Percentiles rank a stretch among this genome's conserved stretches.
These are phyloP conservation scores for Triticum aestivum DNA, from an alignment of 176 grass and related monocot species.

Conservation along the genomic window DNA sequence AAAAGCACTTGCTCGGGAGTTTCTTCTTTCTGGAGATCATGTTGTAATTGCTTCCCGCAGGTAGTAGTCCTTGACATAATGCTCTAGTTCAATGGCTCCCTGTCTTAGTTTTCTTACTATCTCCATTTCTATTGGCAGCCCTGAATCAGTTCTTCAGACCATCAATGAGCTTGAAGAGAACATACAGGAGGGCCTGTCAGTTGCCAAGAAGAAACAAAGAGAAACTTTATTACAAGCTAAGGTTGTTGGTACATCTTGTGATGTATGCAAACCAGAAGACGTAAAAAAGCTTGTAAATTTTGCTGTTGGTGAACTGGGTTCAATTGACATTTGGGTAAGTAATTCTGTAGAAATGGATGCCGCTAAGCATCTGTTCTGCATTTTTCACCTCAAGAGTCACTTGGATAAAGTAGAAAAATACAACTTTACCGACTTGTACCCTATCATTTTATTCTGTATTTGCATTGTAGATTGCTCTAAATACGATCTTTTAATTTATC, in stretches of 20 bases:
- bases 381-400: not conserved
- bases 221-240: slow-evolving; percentile 68
- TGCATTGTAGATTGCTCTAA: not conserved
- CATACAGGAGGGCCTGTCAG: slow-evolving; percentile 63
- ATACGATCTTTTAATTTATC: slow-evolving; percentile 37
- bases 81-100: not conserved
- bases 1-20: slow-evolving; percentile 97
- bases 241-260: slow-evolving; percentile 84
- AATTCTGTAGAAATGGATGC: slow-evolving; percentile 11
- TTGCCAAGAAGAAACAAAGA: slow-evolving; percentile 75
- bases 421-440: not conserved
- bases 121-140: slow-evolving; percentile 59
- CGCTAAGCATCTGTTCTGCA: not conserved
- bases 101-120: slow-evolving; percentile 42
- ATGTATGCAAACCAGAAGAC: slow-evolving; percentile 97
- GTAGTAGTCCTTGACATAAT: slow-evolving; percentile 39
- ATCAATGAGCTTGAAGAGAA: slow-evolving; percentile 84
- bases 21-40: slow-evolving; percentile 96
- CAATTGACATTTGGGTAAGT: slow-evolving; percentile 97
- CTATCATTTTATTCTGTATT: slow-evolving; percentile 19
- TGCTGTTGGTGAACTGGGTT: slow-evolving; percentile 69
- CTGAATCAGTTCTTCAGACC: slow-evolving; percentile 85
- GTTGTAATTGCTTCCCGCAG: slow-evolving; percentile 95
- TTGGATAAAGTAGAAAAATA: not conserved
- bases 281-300: slow-evolving; percentile 83